Conservation (phyloP, 371 early-diverging fungal genomes). For the Mortierella sp. region DNA sequence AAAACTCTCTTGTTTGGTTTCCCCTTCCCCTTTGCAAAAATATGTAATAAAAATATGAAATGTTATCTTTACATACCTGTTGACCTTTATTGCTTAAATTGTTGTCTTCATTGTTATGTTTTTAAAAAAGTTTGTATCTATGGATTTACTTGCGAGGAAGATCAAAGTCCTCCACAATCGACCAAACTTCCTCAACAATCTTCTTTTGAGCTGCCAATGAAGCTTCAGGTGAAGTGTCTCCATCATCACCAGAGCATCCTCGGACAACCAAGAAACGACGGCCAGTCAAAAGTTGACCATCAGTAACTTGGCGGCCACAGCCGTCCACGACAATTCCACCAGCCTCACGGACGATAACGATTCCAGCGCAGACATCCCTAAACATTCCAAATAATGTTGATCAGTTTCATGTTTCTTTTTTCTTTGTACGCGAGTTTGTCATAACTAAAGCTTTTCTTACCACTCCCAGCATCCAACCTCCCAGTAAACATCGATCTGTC, state of each 20-base stretch:
- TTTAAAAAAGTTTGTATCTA: background rate
- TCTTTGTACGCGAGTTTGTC: background rate
- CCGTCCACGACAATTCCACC: constrained; percentile 82
- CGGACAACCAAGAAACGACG: constrained; percentile 52
- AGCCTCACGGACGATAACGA: constrained; percentile 77
- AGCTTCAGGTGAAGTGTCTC: constrained; percentile 40
- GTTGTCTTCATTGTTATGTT: background rate
- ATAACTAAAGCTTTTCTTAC: constrained; percentile 40
- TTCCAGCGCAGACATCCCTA: constrained; percentile 89
- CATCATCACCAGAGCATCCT: constrained; percentile 50
- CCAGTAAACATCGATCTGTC: constrained; percentile 90
- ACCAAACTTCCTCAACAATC: constrained; percentile 55
- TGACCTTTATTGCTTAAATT: background rate
- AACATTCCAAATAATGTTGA: background rate
- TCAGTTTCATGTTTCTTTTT: background rate
- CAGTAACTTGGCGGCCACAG: constrained; percentile 48
- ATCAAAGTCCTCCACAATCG: constrained; percentile 49
- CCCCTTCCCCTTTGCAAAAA: background rate
- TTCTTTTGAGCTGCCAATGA: constrained; percentile 35
- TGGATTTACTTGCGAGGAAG: constrained; percentile 36
- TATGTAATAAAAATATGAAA: constrained; percentile 1
- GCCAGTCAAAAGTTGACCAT: constrained; percentile 53
- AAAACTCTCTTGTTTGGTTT: constrained; percentile 3
- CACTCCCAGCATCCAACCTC: constrained; percentile 90
- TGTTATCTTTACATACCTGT: too few species aligned